phyloP scores from a whole-genome alignment of 1,284 basidiomycete species.

The Melampsora larici-populina region DNA sequence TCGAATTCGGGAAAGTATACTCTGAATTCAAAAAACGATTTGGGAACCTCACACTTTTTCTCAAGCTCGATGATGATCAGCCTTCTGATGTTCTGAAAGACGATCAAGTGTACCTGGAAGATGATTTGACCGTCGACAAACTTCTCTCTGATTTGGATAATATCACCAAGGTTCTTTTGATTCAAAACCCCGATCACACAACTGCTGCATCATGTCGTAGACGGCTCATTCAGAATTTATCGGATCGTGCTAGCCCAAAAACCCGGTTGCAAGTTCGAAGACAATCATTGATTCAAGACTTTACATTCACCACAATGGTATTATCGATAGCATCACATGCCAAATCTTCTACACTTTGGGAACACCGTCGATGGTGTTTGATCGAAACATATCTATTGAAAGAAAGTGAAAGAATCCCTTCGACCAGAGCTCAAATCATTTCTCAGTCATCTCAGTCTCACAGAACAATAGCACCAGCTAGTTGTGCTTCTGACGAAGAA shows the following conservation, averaged over 20 bases:
- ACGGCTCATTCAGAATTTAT: background rate
- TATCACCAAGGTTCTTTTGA: conserved; percentile 9
- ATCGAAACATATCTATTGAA: background rate
- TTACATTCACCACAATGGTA: background rate
- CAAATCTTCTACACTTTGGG: conserved; percentile 26
- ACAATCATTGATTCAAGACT: background rate
- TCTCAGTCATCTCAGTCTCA: background rate
- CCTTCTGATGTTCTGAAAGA: background rate
- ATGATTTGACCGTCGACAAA: background rate
- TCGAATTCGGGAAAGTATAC: background rate
- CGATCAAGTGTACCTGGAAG: background rate
- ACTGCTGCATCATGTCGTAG: conserved; percentile 19
- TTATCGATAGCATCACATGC: conserved; percentile 19
- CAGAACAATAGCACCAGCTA: background rate
- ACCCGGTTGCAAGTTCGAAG: background rate
- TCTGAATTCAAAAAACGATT: background rate
- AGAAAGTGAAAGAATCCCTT: background rate
- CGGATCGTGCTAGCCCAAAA: background rate
- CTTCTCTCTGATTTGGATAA: background rate
- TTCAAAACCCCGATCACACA: conserved; percentile 36
- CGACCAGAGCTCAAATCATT: background rate
- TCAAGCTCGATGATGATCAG: background rate
- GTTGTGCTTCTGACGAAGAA: background rate
- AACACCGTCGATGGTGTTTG: conserved; percentile 25
- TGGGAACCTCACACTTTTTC: background rate